Evolutionary conservation across 371 early-diverging fungal genomes (phyloP), one percentile per base, ranked within the genome.

Genomic region (Mucor racemosus): DNA sequence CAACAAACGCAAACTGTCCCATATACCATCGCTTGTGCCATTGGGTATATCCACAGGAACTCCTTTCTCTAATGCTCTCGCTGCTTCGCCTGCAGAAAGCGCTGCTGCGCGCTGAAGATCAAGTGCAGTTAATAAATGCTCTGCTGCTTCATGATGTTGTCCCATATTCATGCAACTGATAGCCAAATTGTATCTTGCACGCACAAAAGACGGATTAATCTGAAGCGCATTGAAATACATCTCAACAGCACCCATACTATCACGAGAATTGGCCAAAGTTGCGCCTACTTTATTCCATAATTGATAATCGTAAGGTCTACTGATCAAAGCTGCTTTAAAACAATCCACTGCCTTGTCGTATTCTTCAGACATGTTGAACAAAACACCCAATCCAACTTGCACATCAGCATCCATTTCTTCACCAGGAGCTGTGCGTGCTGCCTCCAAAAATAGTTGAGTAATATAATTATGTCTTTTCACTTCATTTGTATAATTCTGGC

Each of bases 261-360:
- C 82, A 15, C 87, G 84, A 5, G 92, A 87, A 72, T 98, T 98
- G 36, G 98, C 98, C 41, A 95, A 84, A 0, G 98, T 99, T 0
- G 99, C 99, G 17, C 98, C 99, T 38, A 97, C 86, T 70, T 92
- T 94, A 85, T 97, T 97, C 96, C 97, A 99, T 53, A 97, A 84
- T 72, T 94, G 81, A 78, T 96, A 97, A 73, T 98, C 97, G 78
- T 93, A 85, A 5, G 98, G 98, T 40, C 92, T 76, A 19, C 84
- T 85, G n/a, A 88, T 84, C 38, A 99, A 76, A 36, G 98, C 97
- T 3, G 97, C 89, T 57, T 91, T 88, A 85, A 99, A 99, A 71
- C 99, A 99, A 77, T 99, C 99, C 5, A 96, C 88, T 0, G 98
- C 96, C 80, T 98, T 98, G 38, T 86, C 86, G 67, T 93, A 97